Evolutionary conservation across 331 rosid genomes (phyloP).

Genomic region (Acacia concinna): DNA sequence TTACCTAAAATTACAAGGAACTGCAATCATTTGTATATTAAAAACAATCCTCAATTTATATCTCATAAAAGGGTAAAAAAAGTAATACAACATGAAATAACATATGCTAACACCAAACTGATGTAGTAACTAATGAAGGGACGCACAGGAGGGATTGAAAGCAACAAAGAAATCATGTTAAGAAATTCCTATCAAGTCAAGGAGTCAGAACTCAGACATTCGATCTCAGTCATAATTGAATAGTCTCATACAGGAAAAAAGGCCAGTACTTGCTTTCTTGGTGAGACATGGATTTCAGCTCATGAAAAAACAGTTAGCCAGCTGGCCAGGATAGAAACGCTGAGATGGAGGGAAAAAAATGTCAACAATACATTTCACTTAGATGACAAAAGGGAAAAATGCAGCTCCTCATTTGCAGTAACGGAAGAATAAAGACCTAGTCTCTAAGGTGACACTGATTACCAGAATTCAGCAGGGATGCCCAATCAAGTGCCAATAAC

Average conservation of each 20-base stretch:
- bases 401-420: neutral
- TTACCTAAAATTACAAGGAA: constrained; percentile 59
- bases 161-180: neutral
- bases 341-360: neutral
- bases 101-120: constrained; percentile 5
- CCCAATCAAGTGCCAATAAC: neutral
- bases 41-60: constrained; percentile 18
- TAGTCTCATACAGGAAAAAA: neutral
- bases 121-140: neutral
- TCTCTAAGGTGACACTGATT: neutral
- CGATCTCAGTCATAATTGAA: too few species aligned
- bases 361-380: neutral
- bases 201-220: neutral
- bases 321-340: neutral
- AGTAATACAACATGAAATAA: constrained; percentile 13
- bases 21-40: constrained; percentile 33
- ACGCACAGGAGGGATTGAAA: neutral
- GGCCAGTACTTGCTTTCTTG: neutral
- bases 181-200: too few species aligned
- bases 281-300: neutral
- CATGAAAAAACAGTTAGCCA: neutral
- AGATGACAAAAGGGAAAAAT: neutral
- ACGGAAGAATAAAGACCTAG: neutral
- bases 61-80: neutral
- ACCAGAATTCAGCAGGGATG: neutral